Conservation (phyloP, 2,329 filamentous ascomycete genomes). For the Orbilia ellipsospora region DNA sequence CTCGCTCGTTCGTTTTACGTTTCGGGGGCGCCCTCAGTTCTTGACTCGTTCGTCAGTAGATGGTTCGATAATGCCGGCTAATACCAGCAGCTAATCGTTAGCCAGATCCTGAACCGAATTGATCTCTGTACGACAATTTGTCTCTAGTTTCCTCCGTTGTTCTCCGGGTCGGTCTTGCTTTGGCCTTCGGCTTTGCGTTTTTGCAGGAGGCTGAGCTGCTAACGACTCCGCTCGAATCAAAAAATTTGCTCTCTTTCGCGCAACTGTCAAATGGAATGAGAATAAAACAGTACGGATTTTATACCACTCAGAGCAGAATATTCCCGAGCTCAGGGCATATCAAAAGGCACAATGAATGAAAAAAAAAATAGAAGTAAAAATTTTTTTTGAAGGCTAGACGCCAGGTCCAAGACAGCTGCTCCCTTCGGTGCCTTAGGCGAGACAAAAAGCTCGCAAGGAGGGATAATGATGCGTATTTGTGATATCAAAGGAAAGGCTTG, state of each 20-base stretch:
- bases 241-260: conserved; percentile 6
- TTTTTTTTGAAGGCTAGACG: not conserved
- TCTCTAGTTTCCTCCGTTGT: conserved; percentile 28
- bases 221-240: no score
- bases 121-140: conserved; percentile 10
- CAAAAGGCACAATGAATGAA: not conserved
- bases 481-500: conserved; percentile 18
- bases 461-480: not conserved
- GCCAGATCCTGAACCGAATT: conserved; percentile 25
- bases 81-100: not conserved
- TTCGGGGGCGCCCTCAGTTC: not conserved
- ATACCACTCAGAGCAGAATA: conserved; percentile 28
- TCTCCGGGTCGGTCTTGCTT: conserved; percentile 24
- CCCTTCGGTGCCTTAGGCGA: conserved; percentile 2
- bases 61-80: no score
- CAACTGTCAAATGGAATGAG: conserved; percentile 21
- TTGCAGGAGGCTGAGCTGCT: conserved; percentile 54
- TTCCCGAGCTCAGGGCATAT: conserved; percentile 15
- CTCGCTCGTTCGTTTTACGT: not conserved
- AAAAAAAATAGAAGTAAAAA: not conserved
- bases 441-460: conserved; percentile 6
- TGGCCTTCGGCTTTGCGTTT: conserved; percentile 26
- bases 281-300: conserved; percentile 11
- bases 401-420: conserved; percentile 10
- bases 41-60: no score